Base-by-base conservation (phyloP, 495 filamentous ascomycete genomes). In the Penicillium paradoxum region DNA sequence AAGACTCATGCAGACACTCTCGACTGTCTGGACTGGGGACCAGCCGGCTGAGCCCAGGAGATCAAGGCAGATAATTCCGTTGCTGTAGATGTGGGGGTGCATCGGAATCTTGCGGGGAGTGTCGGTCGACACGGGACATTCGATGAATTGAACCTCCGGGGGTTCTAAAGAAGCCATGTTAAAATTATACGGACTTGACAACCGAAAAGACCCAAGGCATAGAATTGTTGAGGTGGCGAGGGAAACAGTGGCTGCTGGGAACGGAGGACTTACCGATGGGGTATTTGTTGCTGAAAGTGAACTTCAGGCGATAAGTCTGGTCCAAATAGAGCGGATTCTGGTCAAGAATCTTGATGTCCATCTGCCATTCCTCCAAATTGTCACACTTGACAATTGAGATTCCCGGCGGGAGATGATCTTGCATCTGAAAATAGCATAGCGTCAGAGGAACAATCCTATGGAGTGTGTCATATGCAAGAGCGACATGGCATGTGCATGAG, bases 41-140 rank as follows among this genome's bases (percentile, higher is more conserved):
- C 93, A 98, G 56, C 95, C 93, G 44, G 87, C 83, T 2, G 72
- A 74, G 51, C 90, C 89, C 15, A 98, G 85, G 0, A 98, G 84
- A 58, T 98, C 95, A 19, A 98, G 86, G 62, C 93, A 98, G 64
- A 98, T 98, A 66, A 96, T 91, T 45, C 93, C 93, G 68, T 98
- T 98, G 55, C 87, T 91, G 71, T 98, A 98, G 66, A 98, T 88
- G 73, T 98, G 93, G 1, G 93, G 93, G 59, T 98, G 93, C 62
- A 96, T 93, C 1, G 93, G 93, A 57, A 98, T 93, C 5, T 86
- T 80, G 41, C 86, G 84, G 19, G 65, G 67, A 1, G 71, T 67
- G 34, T 81, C 71, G 34, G 81, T 64, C 6, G 66, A 41, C 29
- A 43, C 33, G 13, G 68, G 42, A 48, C 81, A 67, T 57, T 81